These are phyloP conservation scores for Geosmithia morbida DNA, from an alignment of 2,329 filamentous ascomycete species.

Conservation along the genomic window DNA sequence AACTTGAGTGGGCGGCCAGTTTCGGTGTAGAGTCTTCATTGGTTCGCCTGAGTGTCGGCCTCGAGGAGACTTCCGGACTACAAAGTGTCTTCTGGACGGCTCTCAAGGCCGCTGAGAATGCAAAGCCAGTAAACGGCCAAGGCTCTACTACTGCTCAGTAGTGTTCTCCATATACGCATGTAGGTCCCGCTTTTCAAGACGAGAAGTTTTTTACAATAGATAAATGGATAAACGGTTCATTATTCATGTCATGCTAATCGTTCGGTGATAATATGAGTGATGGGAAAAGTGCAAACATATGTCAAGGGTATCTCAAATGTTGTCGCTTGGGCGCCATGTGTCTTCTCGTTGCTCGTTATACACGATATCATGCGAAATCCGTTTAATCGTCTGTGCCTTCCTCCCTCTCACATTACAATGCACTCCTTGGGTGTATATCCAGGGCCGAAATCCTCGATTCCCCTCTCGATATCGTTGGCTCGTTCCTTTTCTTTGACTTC, in stretches of 20 bases:
- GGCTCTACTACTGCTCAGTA: not conserved
- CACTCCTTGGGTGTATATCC: slow-evolving; percentile 46
- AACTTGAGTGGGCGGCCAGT: slow-evolving; percentile 77
- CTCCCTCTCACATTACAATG: slow-evolving; percentile 35
- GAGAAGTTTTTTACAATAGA: no score
- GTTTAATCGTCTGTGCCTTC: not conserved
- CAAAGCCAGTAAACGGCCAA: not conserved
- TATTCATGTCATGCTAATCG: not conserved
- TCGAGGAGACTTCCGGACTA: slow-evolving; percentile 64
- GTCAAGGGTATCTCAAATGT: not conserved
- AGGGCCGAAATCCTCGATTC: slow-evolving; percentile 57
- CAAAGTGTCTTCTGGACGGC: slow-evolving; percentile 50
- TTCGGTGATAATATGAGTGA: not conserved
- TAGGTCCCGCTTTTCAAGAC: not conserved
- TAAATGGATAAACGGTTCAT: not conserved
- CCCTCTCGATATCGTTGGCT: slow-evolving; percentile 63
- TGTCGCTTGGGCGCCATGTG: not conserved
- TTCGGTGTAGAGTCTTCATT: slow-evolving; percentile 73
- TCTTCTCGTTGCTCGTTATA: not conserved
- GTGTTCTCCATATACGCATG: not conserved
- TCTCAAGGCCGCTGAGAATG: slow-evolving; percentile 38
- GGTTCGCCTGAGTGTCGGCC: slow-evolving; percentile 74
- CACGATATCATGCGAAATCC: not conserved
- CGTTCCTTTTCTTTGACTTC: slow-evolving; percentile 53
- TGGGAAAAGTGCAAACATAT: not conserved